Conservation (phyloP, 768 basidiomycete species). For the Suillus alpinus region DNA sequence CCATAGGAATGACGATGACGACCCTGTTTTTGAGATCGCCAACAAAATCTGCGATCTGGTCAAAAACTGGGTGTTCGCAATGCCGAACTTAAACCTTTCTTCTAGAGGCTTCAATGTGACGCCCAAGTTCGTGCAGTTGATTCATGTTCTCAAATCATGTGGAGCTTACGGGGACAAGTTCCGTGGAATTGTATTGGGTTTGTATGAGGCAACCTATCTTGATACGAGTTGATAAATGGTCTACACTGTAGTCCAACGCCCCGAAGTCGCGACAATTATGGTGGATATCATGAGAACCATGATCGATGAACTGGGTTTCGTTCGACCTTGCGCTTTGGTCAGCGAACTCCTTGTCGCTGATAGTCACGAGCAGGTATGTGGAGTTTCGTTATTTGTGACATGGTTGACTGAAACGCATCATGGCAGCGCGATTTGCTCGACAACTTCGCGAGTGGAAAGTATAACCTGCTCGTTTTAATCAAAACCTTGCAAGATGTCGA, state of each 20-base stretch:
- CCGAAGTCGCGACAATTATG: conserved; percentile 54
- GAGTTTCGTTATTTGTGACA: conserved; percentile 3
- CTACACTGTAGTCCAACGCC: conserved; percentile 46
- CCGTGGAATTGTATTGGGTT: conserved; percentile 67
- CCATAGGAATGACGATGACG: conserved; percentile 37
- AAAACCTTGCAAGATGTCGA: conserved; percentile 60
- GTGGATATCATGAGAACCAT: conserved; percentile 56
- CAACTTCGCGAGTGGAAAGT: conserved; percentile 50
- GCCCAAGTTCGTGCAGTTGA: conserved; percentile 60
- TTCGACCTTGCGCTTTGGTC: conserved; percentile 52
- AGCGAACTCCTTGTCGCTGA: conserved; percentile 35
- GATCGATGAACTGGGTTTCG: conserved; percentile 47
- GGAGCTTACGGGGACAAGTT: conserved; percentile 54
- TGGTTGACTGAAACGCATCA: conserved; percentile 31
- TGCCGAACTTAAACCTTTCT: conserved; percentile 57
- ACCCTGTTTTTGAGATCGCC: conserved; percentile 21
- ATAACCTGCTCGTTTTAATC: conserved; percentile 64
- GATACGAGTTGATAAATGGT: conserved; percentile 6
- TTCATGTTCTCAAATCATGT: conserved; percentile 58
- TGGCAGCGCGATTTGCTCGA: conserved; percentile 36
- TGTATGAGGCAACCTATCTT: conserved; percentile 1
- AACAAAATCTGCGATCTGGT: conserved; percentile 38
- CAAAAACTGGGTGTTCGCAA: conserved; percentile 59
- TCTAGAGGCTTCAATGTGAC: conserved; percentile 66
- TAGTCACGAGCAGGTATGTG: conserved; percentile 31